These are phyloP conservation scores for Chrysopogon serrulatus DNA, from an alignment of 176 grass and related monocot species.

Conservation along the genomic window DNA sequence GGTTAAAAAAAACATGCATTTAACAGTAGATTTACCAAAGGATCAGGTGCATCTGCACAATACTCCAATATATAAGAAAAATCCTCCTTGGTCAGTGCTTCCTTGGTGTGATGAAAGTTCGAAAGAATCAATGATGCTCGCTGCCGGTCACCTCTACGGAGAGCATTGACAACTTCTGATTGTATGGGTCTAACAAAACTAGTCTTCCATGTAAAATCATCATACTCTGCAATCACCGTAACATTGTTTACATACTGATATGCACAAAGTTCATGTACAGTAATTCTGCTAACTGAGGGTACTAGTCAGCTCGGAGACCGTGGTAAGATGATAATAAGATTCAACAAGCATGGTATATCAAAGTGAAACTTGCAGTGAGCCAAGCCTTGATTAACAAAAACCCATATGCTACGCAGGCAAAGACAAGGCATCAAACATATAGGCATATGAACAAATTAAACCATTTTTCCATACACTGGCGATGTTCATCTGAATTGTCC, in stretches of 20 bases:
- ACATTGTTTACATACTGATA: slow-evolving; percentile 13
- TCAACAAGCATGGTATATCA: slow-evolving; percentile 2
- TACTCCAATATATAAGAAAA: slow-evolving; percentile 85
- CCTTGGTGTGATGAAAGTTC: slow-evolving; percentile 40
- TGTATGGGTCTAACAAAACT: slow-evolving; percentile 36
- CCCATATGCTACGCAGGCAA: not conserved
- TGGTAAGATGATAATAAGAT: not conserved
- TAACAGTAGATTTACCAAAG: slow-evolving; percentile 57
- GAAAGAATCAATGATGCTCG: slow-evolving; percentile 63
- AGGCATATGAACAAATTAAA: not conserved
- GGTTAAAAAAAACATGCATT: not conserved
- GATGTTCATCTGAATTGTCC: not conserved
- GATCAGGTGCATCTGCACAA: slow-evolving; percentile 65
- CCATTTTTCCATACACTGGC: not conserved
- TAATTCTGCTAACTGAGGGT: slow-evolving; percentile 1
- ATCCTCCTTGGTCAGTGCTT: slow-evolving; percentile 40
- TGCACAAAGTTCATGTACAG: not conserved
- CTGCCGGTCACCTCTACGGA: slow-evolving; percentile 60
- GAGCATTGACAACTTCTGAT: slow-evolving; percentile 62
- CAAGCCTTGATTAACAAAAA: not conserved
- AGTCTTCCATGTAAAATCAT: slow-evolving; percentile 24
- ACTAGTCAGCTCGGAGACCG: not conserved
- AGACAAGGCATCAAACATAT: not conserved
- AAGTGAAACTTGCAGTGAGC: not conserved
- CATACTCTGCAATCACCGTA: slow-evolving; percentile 40